Evolutionary conservation across 768 basidiomycete species (phyloP).

Genomic region (Daedaleopsis sinensis): DNA sequence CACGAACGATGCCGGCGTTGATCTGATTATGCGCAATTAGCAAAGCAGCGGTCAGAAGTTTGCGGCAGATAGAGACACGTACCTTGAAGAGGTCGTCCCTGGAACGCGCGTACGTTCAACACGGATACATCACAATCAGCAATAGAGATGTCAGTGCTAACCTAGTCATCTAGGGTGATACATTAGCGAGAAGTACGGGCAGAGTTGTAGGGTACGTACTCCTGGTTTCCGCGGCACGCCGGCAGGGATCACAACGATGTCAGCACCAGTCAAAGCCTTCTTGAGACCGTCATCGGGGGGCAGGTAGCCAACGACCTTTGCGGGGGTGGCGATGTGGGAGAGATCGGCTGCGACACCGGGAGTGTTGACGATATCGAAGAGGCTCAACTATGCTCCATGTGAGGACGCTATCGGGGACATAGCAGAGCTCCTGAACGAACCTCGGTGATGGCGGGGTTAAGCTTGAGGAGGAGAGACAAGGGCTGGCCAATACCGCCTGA

Average conservation of each 20-base stretch:
- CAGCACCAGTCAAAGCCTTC: slow-evolving; percentile 81
- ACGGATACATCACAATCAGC: slow-evolving; percentile 12
- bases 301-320: slow-evolving; percentile 82
- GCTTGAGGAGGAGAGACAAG: slow-evolving; percentile 88
- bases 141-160: slow-evolving; percentile 26
- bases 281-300: slow-evolving; percentile 80
- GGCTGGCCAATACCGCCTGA: slow-evolving; percentile 97
- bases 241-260: slow-evolving; percentile 93
- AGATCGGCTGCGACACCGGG: slow-evolving; percentile 96
- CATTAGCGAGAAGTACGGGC: slow-evolving; percentile 6
- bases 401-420: not conserved
- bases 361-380: slow-evolving; percentile 98
- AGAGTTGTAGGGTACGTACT: slow-evolving; percentile 47
- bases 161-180: slow-evolving; percentile 50
- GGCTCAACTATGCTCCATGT: slow-evolving; percentile 57
- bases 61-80: not conserved
- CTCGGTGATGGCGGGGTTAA: slow-evolving; percentile 78
- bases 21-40: slow-evolving; percentile 53
- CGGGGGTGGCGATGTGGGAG: slow-evolving; percentile 89
- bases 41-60: not conserved
- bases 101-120: slow-evolving; percentile 4
- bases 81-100: slow-evolving; percentile 98
- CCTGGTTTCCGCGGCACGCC: slow-evolving; percentile 96
- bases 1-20: slow-evolving; percentile 96
- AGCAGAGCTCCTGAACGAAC: slow-evolving; percentile 37